Base-by-base conservation (phyloP, 345 rosid genomes). In the Hibiscus syriacus region DNA sequence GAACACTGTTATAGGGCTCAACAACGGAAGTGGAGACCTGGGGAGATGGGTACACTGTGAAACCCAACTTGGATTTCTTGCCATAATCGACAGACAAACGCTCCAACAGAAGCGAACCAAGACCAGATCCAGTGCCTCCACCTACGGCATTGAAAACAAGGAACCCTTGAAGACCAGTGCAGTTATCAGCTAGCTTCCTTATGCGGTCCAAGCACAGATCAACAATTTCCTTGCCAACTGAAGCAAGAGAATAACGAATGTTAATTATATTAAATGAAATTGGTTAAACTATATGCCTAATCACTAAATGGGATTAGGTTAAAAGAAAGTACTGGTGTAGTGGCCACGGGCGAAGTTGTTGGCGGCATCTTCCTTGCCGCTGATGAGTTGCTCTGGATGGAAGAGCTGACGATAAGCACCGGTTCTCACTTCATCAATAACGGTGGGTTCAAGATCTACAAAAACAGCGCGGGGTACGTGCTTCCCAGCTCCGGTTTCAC, bases 291-390 rank as follows among this genome's bases (percentile, higher is more conserved):
- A 10, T 16, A 0, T 11, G 9, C 7, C 7, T 3, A 16, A 64
- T 5, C 8, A 3, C 3, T 45, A 45, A 4, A 45, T 4, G 0
- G n/a, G n/a, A 16, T 16, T 45, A 4, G 25, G 41, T 22, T 12
- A 29, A 16, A 66, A 12, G 14, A 4, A 26, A 30, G 61, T 79
- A 49, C 54, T 49, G 54, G 54, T 49, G 54, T 49, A 49, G 76
- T 87, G 92, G 0, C 92, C 92, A 79, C 92, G 88, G 64, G 92
- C 92, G 55, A 87, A 87, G 76, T 87, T 87, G 84, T 87, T 87
- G 72, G 92, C 92, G 65, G 92, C 88, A 49, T 87, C 90, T 76
- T 87, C 92, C 76, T 87, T 87, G 50, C 92, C 92, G 8, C 90
- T 85, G 75, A 87, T 87, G 74, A 80, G 81, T n/a, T 77, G 84